Base-by-base conservation (phyloP, 768 basidiomycete species). In the Tricholoma sp. region DNA sequence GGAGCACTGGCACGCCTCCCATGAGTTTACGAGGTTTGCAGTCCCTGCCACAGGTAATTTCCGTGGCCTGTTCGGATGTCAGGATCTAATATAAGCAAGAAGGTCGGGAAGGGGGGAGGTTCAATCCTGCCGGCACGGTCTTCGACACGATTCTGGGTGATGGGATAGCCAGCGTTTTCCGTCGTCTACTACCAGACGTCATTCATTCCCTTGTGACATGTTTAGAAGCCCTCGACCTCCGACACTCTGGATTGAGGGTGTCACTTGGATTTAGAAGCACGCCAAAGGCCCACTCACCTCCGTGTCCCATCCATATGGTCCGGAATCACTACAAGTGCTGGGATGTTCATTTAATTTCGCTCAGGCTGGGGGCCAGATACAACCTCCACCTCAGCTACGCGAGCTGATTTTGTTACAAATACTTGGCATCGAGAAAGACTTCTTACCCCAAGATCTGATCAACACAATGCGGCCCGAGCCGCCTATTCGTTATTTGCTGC, bases 121-220 rank as follows among this genome's bases (percentile, higher is more conserved):
- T 48, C 57, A 61, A 50, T 41, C 57, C 55, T 57, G 56, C 39
- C 60, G 62, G 60, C 53, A 53, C 31, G 44, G 37, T 52, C 55
- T 56, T 49, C 48, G 42, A 53, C 29, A 29, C 48, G 52, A 31
- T 37, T 32, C 29, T 49, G 31, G 32, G 48, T 52, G 55, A 50
- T 52, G 48, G 32, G 36, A 29, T 50, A 57, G 15, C 33, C 51
- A 15, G 37, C 50, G 42, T 52, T 51, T 54, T 55, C 24, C 24
- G 24, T 24, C 50, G 47, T 44, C 58, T 58, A 45, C 58, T 34
- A 55, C 24, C 4, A n/a, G 54, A 65, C 59, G 59, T 33, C 36
- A 53, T 50, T 36, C 33, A 52, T 57, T 59, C 56, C 59, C 59
- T 54, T 58, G 63, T 65, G 63, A 53, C 39, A 44, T 42, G 39